These are phyloP conservation scores for Amaranthus palmeri DNA, from an alignment of 148 eudicot species.

Conservation along the genomic window DNA sequence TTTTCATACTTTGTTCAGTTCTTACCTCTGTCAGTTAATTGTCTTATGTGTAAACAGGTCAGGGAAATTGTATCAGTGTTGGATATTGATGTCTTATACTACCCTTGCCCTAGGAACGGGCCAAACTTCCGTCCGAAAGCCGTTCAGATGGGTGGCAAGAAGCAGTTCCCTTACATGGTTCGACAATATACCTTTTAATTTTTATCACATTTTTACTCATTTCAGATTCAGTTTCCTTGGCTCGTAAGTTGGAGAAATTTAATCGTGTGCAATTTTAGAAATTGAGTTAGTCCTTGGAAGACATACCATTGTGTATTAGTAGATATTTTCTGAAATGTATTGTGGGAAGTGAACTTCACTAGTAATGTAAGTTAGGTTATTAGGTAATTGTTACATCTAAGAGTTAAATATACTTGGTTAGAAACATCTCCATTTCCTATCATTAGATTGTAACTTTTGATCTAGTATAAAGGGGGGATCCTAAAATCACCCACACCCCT, in stretches of 20 bases:
- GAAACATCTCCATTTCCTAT: too few relatives aligned
- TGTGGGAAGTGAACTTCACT: not conserved
- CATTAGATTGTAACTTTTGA: too few relatives aligned
- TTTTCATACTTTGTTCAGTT: not conserved
- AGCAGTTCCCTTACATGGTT: constrained; percentile 96
- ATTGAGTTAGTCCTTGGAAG: not conserved
- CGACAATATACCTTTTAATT: constrained; percentile 17
- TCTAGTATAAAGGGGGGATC: too few relatives aligned
- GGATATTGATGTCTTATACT: constrained; percentile 87
- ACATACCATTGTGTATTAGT: not conserved
- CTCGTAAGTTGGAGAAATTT: not conserved
- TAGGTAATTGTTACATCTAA: too few relatives aligned
- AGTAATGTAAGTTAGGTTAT: too few relatives aligned
- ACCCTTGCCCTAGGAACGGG: constrained; percentile 94
- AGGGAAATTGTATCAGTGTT: constrained; percentile 82
- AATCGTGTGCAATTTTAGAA: not conserved
- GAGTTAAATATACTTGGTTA: too few relatives aligned
- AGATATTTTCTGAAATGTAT: not conserved
- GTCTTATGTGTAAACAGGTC: constrained; percentile 45
- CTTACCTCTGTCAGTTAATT: constrained; percentile 2
- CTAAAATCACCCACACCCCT: too few relatives aligned
- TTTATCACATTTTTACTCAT: not conserved
- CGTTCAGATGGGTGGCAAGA: constrained; percentile 83
- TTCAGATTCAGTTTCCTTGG: constrained; percentile 3
- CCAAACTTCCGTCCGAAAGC: constrained; percentile 89